Evolutionary conservation across 257 asterid genomes (phyloP).

Genomic region (Euphrasia confusa): DNA sequence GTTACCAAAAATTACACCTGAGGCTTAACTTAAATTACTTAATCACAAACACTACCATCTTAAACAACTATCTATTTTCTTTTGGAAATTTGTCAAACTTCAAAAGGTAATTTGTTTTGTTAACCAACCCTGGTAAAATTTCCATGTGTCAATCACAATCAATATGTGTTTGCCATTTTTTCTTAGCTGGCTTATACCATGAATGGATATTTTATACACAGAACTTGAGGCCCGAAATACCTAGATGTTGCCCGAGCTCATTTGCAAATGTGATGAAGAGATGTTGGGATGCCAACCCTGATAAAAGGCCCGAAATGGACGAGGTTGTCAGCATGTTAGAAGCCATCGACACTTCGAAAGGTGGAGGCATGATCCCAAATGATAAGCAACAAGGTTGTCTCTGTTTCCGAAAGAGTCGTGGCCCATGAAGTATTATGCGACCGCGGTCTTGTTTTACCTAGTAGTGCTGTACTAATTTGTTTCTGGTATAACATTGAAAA

Average conservation of each 20-base stretch:
- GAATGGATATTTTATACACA: conserved; percentile 17
- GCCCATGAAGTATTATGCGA: conserved; percentile 40
- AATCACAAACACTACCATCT: background rate
- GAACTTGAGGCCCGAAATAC: conserved; percentile 89
- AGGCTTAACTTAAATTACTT: background rate
- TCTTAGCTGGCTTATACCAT: background rate
- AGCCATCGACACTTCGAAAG: conserved; percentile 79
- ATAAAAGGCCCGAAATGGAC: conserved; percentile 85
- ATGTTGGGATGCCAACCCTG: conserved; percentile 88
- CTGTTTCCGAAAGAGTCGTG: conserved; percentile 60
- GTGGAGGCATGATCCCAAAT: conserved; percentile 87
- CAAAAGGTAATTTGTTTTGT: too few species aligned
- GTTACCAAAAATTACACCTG: too few species aligned
- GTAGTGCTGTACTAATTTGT: conserved; percentile 14
- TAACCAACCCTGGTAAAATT: too few species aligned
- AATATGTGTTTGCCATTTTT: background rate
- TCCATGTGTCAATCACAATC: too few species aligned
- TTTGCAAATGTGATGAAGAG: conserved; percentile 72
- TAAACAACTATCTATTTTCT: too few species aligned
- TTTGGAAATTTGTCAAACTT: too few species aligned
- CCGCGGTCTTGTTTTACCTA: background rate
- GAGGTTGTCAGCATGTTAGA: conserved; percentile 78
- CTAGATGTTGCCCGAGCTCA: conserved; percentile 79
- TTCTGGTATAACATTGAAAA: conserved; percentile 28
- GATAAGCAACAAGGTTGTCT: conserved; percentile 78